These are phyloP conservation scores for Globisporangium apiculatum DNA, from an alignment of 352 stramenopile genomes.

Conservation along the genomic window DNA sequence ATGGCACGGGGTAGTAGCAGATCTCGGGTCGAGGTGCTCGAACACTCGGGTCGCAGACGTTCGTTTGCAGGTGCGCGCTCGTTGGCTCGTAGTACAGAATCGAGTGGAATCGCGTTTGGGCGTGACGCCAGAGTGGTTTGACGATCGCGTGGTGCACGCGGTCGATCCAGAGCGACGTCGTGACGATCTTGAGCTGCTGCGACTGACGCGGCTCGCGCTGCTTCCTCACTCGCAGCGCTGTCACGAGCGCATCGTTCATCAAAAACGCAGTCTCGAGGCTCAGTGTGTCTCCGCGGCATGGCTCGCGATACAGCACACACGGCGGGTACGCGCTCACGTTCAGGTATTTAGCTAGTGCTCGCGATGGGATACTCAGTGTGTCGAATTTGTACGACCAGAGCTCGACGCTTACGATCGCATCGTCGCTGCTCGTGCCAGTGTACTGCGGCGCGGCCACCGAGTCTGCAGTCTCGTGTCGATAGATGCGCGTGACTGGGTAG, in stretches of 20 bases:
- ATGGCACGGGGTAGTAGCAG: constrained; percentile 1
- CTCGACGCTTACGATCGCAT: background rate
- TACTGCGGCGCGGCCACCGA: constrained; percentile 2
- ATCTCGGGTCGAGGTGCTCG: background rate
- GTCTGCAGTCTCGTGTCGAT: constrained; percentile 2
- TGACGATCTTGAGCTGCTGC: constrained; percentile 7
- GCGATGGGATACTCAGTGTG: constrained; percentile 19
- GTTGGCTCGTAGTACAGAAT: too few relatives aligned
- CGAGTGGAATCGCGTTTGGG: too few relatives aligned
- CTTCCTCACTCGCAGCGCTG: constrained; percentile 22
- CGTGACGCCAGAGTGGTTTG: constrained; percentile 9
- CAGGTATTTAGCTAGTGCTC: constrained; percentile 4
- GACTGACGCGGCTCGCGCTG: constrained; percentile 18
- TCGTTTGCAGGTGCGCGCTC: too few relatives aligned
- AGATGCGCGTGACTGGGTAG: constrained; percentile 30
- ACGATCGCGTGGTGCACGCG: constrained; percentile 18
- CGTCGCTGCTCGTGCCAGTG: constrained; percentile 2
- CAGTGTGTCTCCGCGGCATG: constrained; percentile 5
- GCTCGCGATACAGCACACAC: constrained; percentile 1
- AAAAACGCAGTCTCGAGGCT: constrained; percentile 18
- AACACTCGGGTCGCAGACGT: too few relatives aligned
- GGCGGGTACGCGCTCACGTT: constrained; percentile 6
- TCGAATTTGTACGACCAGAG: constrained; percentile 34
- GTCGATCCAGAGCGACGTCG: constrained; percentile 21
- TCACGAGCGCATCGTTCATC: constrained; percentile 29